Conservation (phyloP, 352 stramenopile species). For the Phytophthora colocasiae region DNA sequence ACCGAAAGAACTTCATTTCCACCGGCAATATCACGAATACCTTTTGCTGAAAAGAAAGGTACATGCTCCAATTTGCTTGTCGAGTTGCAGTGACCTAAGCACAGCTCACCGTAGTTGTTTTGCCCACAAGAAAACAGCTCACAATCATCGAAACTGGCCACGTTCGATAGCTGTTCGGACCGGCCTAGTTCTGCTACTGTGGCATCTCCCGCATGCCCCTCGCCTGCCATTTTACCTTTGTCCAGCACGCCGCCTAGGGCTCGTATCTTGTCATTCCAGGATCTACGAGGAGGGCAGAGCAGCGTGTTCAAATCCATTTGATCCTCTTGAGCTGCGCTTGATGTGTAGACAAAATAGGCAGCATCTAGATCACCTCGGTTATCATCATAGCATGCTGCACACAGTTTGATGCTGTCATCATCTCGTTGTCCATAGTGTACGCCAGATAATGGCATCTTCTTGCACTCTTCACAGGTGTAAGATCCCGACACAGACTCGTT, state of each 20-base stretch:
- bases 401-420: conserved; percentile 68
- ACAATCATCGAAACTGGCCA: conserved; percentile 76
- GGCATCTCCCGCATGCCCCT: no score
- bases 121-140: conserved; percentile 90
- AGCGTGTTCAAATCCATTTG: conserved; percentile 40
- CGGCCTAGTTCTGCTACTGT: background rate
- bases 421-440: conserved; percentile 72
- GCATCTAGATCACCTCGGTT: conserved; percentile 65
- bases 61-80: conserved; percentile 89
- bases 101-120: conserved; percentile 91
- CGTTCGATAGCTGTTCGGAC: conserved; percentile 13
- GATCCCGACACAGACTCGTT: conserved; percentile 46
- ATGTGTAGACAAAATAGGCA: conserved; percentile 55
- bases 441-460: conserved; percentile 42
- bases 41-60: conserved; percentile 85
- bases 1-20: conserved; percentile 89
- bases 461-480: conserved; percentile 76
- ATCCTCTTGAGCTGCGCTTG: conserved; percentile 42
- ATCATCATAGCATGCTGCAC: conserved; percentile 80
- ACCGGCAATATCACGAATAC: conserved; percentile 69
- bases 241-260: conserved; percentile 45
- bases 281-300: conserved; percentile 62
- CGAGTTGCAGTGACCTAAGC: conserved; percentile 87
- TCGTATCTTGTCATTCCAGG: conserved; percentile 60
- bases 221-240: conserved; percentile 36